phyloP scores from a whole-genome alignment of 495 filamentous ascomycete species.

The Neurospora sp. region DNA sequence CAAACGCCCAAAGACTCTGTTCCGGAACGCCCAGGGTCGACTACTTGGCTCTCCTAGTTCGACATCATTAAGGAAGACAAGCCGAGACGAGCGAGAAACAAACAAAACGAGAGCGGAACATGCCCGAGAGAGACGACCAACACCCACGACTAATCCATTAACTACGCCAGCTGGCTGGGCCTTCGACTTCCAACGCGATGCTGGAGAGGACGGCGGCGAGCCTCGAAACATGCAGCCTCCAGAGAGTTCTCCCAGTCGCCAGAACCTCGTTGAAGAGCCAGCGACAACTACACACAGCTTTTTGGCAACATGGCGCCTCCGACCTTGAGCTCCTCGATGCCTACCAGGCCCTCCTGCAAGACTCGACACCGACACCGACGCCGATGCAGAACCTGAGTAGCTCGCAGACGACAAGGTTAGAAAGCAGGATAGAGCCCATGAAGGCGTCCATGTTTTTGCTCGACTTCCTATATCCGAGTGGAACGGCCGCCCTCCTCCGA shows the following conservation, averaged over 20 bases:
- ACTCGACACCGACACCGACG: neutral
- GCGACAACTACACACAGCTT: conserved; percentile 50
- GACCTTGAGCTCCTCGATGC: conserved; percentile 44
- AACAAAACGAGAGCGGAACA: neutral
- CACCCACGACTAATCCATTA: neutral
- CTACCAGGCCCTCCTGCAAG: conserved; percentile 32
- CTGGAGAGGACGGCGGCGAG: conserved; percentile 73
- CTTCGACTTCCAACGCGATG: conserved; percentile 40
- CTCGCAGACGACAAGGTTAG: conserved; percentile 4
- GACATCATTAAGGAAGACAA: neutral
- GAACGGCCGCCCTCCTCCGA: conserved; percentile 39
- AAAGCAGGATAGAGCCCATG: conserved; percentile 15
- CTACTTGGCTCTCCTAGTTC: neutral
- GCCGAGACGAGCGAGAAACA: neutral
- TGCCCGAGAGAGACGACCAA: neutral
- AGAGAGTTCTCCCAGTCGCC: conserved; percentile 51
- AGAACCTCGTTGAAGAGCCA: conserved; percentile 43
- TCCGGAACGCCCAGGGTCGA: neutral
- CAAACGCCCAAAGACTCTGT: neutral
- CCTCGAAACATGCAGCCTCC: conserved; percentile 62
- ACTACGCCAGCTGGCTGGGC: neutral
- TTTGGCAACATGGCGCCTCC: conserved; percentile 55
- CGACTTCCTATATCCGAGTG: conserved; percentile 54
- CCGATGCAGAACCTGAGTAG: neutral
- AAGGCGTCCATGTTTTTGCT: conserved; percentile 38